Evolutionary conservation across 2,329 filamentous ascomycete species (phyloP), one percentile per base, ranked within the genome.

Genomic region (Cladophialophora yegresii): DNA sequence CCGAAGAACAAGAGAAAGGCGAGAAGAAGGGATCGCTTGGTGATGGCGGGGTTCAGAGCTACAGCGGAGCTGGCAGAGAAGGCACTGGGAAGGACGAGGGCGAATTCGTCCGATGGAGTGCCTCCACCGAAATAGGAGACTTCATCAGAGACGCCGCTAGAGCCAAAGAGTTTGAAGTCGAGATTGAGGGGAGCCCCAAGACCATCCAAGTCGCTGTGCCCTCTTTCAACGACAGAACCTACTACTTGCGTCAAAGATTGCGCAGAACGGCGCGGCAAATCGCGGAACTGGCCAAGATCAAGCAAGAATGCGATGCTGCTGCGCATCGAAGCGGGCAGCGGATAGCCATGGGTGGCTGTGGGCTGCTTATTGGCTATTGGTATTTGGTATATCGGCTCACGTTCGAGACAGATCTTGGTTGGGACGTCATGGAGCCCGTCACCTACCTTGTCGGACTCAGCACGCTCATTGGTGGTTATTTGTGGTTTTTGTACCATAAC

Each of bases 401-500:
- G 1, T 88, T 88, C 70, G 78, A 82, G 69, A 96, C 92, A 0
- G 86, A 92, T 49, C 82, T 90, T 66, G 92, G 92, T 4, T 96
- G 92, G 92, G 92, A 96, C 72, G 85, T 54, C 23, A 30, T 54
- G 26, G 51, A 30, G 28, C 92, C 92, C 0, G 86, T 96, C 1
- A 96, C 92, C 0, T 79, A 80, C 71, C 68, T 75, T 67, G 49
- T 45, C 33, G 90, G 92, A n/a, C 81, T 97, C 68, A 86, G 88
- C 0, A 92, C 90, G 12, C 86, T 96, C 72, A 96, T 96, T 80
- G 89, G 89, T 7, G 93, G 92, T 70, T 97, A 97, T 73, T 81
- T 96, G 60, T 97, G 92, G 91, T 96, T 97, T 75, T 80, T 96
- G 12, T 96, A 93, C 77, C 91, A 96, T 79, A 96, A 93, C 78